A percentile compares a stretch with the other conserved stretches of the same genome.
Evolutionary conservation across 805 yeast species (phyloP).

Genomic region (Hanseniaspora occidentalis): DNA sequence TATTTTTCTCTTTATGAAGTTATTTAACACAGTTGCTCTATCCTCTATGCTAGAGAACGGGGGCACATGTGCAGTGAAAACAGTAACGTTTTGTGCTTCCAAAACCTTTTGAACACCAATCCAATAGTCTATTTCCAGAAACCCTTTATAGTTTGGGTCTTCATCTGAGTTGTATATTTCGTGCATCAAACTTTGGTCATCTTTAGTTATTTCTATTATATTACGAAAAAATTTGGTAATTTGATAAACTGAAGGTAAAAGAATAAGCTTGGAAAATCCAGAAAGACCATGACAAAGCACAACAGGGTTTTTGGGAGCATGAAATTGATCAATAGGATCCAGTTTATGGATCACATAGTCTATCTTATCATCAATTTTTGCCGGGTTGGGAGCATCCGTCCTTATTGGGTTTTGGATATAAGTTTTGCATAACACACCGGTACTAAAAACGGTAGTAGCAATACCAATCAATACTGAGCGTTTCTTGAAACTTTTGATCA

Average conservation of each 20-base stretch:
- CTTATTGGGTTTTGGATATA: too few relatives aligned
- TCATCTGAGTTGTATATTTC: conserved; percentile 8
- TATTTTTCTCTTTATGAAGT: conserved; percentile 27
- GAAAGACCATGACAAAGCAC: conserved; percentile 79
- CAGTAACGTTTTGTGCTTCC: conserved; percentile 49
- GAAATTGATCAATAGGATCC: conserved; percentile 22
- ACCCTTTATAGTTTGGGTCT: conserved; percentile 18
- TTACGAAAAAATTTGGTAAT: conserved; percentile 15
- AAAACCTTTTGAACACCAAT: conserved; percentile 59
- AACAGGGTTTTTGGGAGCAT: conserved; percentile 58
- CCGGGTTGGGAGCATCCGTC: not conserved
- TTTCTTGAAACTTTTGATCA: too few relatives aligned
- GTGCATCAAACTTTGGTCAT: conserved; percentile 13
- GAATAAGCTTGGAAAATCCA: conserved; percentile 53
- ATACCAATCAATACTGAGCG: too few relatives aligned
- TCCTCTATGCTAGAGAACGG: conserved; percentile 66
- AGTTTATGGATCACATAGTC: not conserved
- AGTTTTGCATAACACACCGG: too few relatives aligned
- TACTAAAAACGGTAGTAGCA: too few relatives aligned
- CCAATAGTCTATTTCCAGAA: conserved; percentile 56
- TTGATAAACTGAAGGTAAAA: conserved; percentile 31
- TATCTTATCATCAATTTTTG: not conserved
- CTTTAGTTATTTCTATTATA: conserved; percentile 9
- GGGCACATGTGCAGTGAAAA: conserved; percentile 66
- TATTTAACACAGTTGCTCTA: conserved; percentile 48